Percentiles rank a stretch among this genome's conserved stretches.
Conservation (phyloP, 805 yeast species). For the Cyberlindnera saturnus region DNA sequence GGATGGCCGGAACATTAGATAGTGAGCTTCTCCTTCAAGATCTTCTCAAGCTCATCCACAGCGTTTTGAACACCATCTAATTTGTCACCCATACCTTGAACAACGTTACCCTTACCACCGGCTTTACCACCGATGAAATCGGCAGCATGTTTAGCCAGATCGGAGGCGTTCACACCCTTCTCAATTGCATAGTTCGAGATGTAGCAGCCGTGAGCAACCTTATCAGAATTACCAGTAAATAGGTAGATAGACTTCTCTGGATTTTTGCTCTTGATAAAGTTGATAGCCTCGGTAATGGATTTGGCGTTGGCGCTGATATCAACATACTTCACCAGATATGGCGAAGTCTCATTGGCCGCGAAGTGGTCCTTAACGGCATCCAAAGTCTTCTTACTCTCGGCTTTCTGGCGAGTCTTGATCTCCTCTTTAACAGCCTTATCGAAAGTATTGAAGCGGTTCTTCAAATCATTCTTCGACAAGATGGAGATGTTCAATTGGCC, state of each 20-base stretch:
- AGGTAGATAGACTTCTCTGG: conserved; percentile 73
- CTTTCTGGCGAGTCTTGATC: conserved; percentile 80
- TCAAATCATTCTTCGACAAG: conserved; percentile 68
- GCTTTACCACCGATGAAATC: conserved; percentile 88
- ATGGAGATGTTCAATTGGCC: conserved; percentile 81
- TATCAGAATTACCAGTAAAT: conserved; percentile 65
- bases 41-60: conserved; percentile 56
- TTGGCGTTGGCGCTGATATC: conserved; percentile 79
- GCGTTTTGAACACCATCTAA: conserved; percentile 67
- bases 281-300: conserved; percentile 90
- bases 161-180: conserved; percentile 70
- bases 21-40: conserved; percentile 52
- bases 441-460: conserved; percentile 64
- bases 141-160: conserved; percentile 66
- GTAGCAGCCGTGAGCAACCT: conserved; percentile 95
- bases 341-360: conserved; percentile 41
- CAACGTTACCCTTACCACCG: conserved; percentile 96
- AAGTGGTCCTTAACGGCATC: conserved; percentile 74
- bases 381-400: conserved; percentile 74
- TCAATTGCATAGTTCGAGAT: conserved; percentile 64
- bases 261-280: conserved; percentile 68
- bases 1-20: conserved; percentile 9
- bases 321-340: conserved; percentile 61
- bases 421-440: conserved; percentile 89
- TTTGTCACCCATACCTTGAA: conserved; percentile 95